Base-by-base conservation (phyloP, 2,329 filamentous ascomycete genomes). In the Domatiomyces globalis region DNA sequence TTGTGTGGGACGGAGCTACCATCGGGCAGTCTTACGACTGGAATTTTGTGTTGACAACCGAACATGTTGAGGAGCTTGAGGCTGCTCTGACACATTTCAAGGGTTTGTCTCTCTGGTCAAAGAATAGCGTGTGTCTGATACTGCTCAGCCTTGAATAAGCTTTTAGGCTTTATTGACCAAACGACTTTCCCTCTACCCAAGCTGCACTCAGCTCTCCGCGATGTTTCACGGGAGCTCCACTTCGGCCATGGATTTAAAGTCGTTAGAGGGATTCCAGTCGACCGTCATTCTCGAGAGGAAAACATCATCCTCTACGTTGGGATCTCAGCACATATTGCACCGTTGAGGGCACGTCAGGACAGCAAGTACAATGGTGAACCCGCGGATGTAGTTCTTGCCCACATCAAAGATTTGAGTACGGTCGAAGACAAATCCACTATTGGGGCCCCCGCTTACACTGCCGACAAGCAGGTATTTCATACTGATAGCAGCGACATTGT, bases 351-450 rank as follows among this genome's bases (percentile, higher is more conserved):
- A 4, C 65, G 67, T 2, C 71, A 73, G 54, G 67, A 72, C 59
- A 48, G 15, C 43, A 67, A 67, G 18, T 68, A 66, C 51, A 57
- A 72, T 1, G 74, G 72, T 15, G 57, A 66, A n/a, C 66, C 68
- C 0, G 73, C 72, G 1, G 75, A 78, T 45, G 73, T 78, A 0
- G 72, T 79, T 5, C 63, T 80, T 1, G 68, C 72, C 2, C 80
- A 84, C 55, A 79, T 84, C 65, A 83, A 79, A 62, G 80, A 85
- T 56, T 67, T 84, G 6, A 67, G 60, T 18, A 70, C 65, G 1
- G 61, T 63, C 9, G 61, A 67, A 1, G 61, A 65, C 15, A 63
- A 61, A 17, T 64, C 63, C 22, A 65, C 67, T 2, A 72, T 73
- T 46, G 67, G 69, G 0, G 65, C 68, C 0, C 69, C 71, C 0